Evolutionary conservation across 257 asterid genomes (phyloP).

Genomic region (Solanum gandarillasii): DNA sequence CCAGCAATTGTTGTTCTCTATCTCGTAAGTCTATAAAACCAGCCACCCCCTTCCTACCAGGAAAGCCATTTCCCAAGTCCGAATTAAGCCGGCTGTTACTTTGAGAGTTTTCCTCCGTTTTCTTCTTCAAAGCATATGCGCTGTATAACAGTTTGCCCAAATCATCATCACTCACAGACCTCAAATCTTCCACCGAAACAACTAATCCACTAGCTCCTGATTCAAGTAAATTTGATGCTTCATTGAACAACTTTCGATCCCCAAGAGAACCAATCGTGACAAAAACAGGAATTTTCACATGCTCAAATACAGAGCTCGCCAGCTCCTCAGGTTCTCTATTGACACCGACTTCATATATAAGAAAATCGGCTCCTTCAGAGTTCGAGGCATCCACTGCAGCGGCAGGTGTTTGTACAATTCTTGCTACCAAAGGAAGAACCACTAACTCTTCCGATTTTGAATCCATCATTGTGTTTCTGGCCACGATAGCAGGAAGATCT

Average conservation of each 20-base stretch:
- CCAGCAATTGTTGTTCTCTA: conserved; percentile 50
- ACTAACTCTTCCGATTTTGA: conserved; percentile 47
- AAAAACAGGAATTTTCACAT: conserved; percentile 68
- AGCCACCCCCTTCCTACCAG: conserved; percentile 40
- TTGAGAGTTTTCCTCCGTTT: conserved; percentile 24
- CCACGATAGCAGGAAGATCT: conserved; percentile 94
- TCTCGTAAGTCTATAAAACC: conserved; percentile 53
- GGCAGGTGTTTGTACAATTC: conserved; percentile 50
- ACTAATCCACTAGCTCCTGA: conserved; percentile 84
- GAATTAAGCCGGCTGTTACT: conserved; percentile 9
- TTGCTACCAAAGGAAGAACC: conserved; percentile 80
- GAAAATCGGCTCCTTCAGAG: conserved; percentile 94
- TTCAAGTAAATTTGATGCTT: conserved; percentile 27
- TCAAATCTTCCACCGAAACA: conserved; percentile 52
- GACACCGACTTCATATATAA: conserved; percentile 32
- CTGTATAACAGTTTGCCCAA: conserved; percentile 29
- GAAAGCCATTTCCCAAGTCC: conserved; percentile 45
- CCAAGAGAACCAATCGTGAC: conserved; percentile 36
- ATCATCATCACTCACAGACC: conserved; percentile 29
- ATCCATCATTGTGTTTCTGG: conserved; percentile 83
- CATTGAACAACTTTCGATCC: conserved; percentile 19
- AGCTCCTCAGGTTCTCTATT: conserved; percentile 30
- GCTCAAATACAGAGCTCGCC: conserved; percentile 36
- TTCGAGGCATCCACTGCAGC: conserved; percentile 79
- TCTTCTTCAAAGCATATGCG: conserved; percentile 16